A percentile compares a stretch with the other conserved stretches of the same genome.
Conservation (phyloP, 441 rosid species). For the Kokia cookei region DNA sequence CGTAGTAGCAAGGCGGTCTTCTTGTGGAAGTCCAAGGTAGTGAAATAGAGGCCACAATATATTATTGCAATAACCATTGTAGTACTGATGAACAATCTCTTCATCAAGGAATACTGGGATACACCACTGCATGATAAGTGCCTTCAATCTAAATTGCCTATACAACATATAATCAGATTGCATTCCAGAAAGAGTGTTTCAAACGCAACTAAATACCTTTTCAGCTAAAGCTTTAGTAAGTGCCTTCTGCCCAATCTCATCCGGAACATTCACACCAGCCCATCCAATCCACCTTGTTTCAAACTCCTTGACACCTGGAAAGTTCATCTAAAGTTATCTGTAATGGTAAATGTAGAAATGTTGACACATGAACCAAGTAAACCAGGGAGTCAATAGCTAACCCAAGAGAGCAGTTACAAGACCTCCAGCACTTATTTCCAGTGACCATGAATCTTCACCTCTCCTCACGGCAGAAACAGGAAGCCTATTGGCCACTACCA, state of each 20-base stretch:
- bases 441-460: conserved; percentile 94
- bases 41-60: conserved; percentile 98
- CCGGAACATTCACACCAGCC: conserved; percentile 99
- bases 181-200: conserved; percentile 3
- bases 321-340: conserved; percentile 24
- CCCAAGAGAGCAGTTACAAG: conserved; percentile 93
- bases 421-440: conserved; percentile 98
- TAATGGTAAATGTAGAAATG: conserved; percentile 4
- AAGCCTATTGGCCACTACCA: conserved; percentile 95
- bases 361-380: not conserved
- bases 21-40: conserved; percentile 98
- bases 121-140: conserved; percentile 62
- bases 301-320: conserved; percentile 87
- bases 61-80: conserved; percentile 98
- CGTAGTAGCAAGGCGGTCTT: conserved; percentile 97
- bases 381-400: conserved; percentile 13
- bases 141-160: conserved; percentile 1
- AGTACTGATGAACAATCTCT: conserved; percentile 98
- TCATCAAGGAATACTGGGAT: conserved; percentile 98
- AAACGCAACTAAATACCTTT: conserved; percentile 42
- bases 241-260: conserved; percentile 88
- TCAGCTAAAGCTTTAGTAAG: conserved; percentile 93
- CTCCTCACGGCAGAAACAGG: conserved; percentile 96
- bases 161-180: conserved; percentile 1
- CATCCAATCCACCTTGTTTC: conserved; percentile 99